Evolutionary conservation across 1,139 yeast species (phyloP).

Genomic region (Wickerhamiella pararugosa): DNA sequence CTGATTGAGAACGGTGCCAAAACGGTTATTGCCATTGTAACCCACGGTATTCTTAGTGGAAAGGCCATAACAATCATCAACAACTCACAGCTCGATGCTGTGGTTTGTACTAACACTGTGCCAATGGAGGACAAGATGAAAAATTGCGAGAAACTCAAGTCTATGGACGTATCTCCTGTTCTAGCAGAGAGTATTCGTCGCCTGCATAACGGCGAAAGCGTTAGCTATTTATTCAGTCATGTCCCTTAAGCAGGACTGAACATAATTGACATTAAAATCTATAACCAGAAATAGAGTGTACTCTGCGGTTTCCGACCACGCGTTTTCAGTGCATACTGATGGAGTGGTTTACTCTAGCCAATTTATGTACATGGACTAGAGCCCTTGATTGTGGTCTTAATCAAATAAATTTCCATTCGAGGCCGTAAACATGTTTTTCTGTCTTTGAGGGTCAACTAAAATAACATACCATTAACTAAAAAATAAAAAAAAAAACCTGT

Average conservation of each 20-base stretch:
- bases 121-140: slow-evolving; percentile 70
- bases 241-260: slow-evolving; percentile 18
- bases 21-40: slow-evolving; percentile 83
- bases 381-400: too few relatives aligned
- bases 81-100: slow-evolving; percentile 57
- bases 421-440: too few relatives aligned
- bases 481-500: too few relatives aligned
- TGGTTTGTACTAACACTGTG: slow-evolving; percentile 89
- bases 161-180: slow-evolving; percentile 75
- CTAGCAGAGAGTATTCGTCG: slow-evolving; percentile 93
- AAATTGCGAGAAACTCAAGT: slow-evolving; percentile 59
- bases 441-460: too few relatives aligned
- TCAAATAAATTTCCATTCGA: too few relatives aligned
- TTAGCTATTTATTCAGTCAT: slow-evolving; percentile 72
- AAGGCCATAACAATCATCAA: slow-evolving; percentile 76
- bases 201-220: slow-evolving; percentile 88
- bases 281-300: too few relatives aligned
- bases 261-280: too few relatives aligned
- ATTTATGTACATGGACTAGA: too few relatives aligned
- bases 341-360: too few relatives aligned
- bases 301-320: too few relatives aligned
- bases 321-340: too few relatives aligned
- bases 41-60: slow-evolving; percentile 88
- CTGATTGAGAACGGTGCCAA: slow-evolving; percentile 67
- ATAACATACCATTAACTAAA: too few relatives aligned